phyloP scores from a whole-genome alignment of 257 asterid genomes.

The Haberlea rhodopensis region DNA sequence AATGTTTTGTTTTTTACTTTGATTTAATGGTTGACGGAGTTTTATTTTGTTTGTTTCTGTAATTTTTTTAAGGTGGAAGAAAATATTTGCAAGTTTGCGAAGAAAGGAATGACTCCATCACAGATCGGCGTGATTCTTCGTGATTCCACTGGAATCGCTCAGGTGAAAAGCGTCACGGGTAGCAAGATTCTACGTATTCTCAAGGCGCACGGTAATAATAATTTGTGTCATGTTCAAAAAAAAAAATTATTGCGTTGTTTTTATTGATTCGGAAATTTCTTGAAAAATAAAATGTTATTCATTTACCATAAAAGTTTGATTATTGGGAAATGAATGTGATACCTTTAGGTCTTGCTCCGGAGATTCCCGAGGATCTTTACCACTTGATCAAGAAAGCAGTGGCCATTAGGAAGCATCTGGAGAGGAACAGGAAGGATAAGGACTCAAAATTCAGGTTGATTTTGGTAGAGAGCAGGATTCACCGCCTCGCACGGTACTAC shows the following conservation, averaged over 20 bases:
- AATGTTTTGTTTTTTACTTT: not conserved
- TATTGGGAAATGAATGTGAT: not conserved
- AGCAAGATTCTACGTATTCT: constrained; percentile 67
- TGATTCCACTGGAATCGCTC: constrained; percentile 75
- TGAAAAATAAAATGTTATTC: not conserved
- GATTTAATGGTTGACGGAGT: no score
- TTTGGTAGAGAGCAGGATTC: constrained; percentile 68
- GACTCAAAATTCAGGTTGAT: constrained; percentile 66
- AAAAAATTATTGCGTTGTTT: no score
- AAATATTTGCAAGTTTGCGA: constrained; percentile 62
- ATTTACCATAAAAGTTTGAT: not conserved
- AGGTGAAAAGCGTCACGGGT: constrained; percentile 65
- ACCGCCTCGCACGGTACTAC: constrained; percentile 65
- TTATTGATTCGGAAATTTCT: not conserved
- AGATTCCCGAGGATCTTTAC: constrained; percentile 58
- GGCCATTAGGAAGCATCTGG: constrained; percentile 71
- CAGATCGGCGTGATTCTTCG: constrained; percentile 75
- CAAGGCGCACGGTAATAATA: constrained; percentile 43
- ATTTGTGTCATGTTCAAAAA: no score
- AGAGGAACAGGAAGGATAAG: constrained; percentile 75
- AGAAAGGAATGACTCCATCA: constrained; percentile 66
- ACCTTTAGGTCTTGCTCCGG: constrained; percentile 64
- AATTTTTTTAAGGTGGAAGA: constrained; percentile 49
- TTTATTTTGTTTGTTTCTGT: not conserved
- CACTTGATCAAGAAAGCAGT: constrained; percentile 70